Base-by-base conservation (phyloP, 768 basidiomycete species). In the Mycena venus region DNA sequence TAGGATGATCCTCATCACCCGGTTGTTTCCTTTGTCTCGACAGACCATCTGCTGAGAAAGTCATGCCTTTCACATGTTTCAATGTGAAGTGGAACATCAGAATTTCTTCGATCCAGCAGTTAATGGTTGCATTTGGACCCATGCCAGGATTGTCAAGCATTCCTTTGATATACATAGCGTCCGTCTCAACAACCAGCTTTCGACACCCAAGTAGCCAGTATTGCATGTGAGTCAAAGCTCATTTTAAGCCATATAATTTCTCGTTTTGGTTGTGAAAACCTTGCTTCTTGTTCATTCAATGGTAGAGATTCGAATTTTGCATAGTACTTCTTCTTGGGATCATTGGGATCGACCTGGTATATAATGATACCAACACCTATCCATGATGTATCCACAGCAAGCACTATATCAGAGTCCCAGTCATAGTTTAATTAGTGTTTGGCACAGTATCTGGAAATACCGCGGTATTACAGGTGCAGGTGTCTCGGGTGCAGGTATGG, bases 111-210 rank as follows among this genome's bases (percentile, higher is more conserved):
- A 49, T 49, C n/a, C n/a, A 84, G 2, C 78, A 61, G 32, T 83
- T 83, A 7, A 82, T 78, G 2, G 76, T 61, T 2, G 80, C 73
- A 27, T 78, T 80, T 0, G 82, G 82, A 15, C 79, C 78, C 0
- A 80, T 58, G 36, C 82, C 80, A 0, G 80, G 83, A 31, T 80
- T 79, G 21, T 80, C 79, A 2, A 47, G 21, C 44, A 47, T 47
- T 21, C 44, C 44, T n/a, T 47, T 47, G 6, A 47, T 47, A 21
- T 47, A 47, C 44, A 47, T 47, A 21, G 44, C 44, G n/a, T 47
- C 44, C 19, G 44, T 47, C 15, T 47, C 44, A 10, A 84, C 55
- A 77, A 82, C 82, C 15, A 74, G 66, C 44, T 47, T 47, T 17
- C 21, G 19, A 10, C 44, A 47, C 19, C 44, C 44, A 5, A 47